Evolutionary conservation across 202 grass and related monocot species (phyloP), one percentile per base, ranked within the genome.

Genomic region (Elaeis oleifera): DNA sequence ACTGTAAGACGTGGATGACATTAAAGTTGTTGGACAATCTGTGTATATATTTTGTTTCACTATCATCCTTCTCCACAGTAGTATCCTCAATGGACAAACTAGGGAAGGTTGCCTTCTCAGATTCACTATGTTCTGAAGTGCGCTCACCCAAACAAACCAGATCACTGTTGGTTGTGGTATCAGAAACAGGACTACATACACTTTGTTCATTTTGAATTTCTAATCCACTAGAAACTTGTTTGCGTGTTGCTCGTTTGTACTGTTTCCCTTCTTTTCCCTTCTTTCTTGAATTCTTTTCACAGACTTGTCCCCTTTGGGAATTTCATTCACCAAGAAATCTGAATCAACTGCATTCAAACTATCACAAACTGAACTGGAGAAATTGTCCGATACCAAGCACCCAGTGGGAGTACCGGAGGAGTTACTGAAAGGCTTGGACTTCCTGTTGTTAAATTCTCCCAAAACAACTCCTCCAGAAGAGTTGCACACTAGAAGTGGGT

Each of bases 231-330:
- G 61, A 57, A 71, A 29, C 49, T 31, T 83, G 85, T 59, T 50
- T 80, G 60, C 49, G 61, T 52, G 36, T 65, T 53, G 56, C 27
- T 67, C 69, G 75, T 58, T 52, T 86, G 66, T 29, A 68, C 8
- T 81, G 71, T 61, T 88, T 65, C 53, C 76, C 73, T 85, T 90
- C 76, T 80, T 90, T 80, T 90, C 78, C 81, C 57, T 76, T 90
- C 60, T 83, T 90, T 85, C 58, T 96, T 17, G 74, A 24, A 59
- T 55, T 59, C 22, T 83, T 80, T 82, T 90, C 16, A 51, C 21
- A 71, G 61, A 74, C n/a, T 77, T 90, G 22, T 68, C 81, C 57
- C 59, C 56, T 62, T 83, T 83, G 58, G 79, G 69, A 56, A 71
- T 75, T 50, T 36, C 60, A 48, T 39, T 16, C 11, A 71, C 87